Percentiles rank a stretch among this genome's conserved stretches.
phyloP scores from a whole-genome alignment of 495 filamentous ascomycete species.

The Trichodelitschia bisporula region DNA sequence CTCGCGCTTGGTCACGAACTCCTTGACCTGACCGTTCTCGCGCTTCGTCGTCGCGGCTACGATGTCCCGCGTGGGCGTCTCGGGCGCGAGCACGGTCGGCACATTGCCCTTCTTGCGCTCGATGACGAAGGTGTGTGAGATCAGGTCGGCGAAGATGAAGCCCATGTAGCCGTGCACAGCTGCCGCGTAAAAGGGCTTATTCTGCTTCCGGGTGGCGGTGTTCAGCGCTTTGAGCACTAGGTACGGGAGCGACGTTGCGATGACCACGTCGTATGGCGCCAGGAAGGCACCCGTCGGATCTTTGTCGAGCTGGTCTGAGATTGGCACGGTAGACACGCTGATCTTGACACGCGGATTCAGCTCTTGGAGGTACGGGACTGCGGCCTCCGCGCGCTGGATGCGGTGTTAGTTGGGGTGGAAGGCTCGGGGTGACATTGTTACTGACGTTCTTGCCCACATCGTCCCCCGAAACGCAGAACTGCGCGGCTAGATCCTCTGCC shows the following conservation, averaged over 20 bases:
- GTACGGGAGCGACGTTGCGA: conserved; percentile 74
- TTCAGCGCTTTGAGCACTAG: conserved; percentile 52
- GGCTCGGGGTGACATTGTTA: too few species aligned
- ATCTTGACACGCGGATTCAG: conserved; percentile 81
- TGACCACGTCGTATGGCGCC: conserved; percentile 55
- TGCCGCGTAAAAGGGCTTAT: conserved; percentile 69
- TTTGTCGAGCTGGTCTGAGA: conserved; percentile 31
- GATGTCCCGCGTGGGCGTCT: conserved; percentile 44
- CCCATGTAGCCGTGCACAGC: conserved; percentile 78
- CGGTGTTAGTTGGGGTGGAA: too few species aligned
- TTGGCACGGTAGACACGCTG: conserved; percentile 36
- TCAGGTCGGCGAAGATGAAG: conserved; percentile 81
- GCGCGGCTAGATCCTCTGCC: conserved; percentile 60
- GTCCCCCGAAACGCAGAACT: conserved; percentile 62
- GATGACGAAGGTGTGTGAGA: conserved; percentile 67
- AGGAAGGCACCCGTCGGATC: conserved; percentile 33
- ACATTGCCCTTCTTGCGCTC: conserved; percentile 63
- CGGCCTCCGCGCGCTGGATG: conserved; percentile 51
- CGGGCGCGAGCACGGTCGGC: conserved; percentile 40
- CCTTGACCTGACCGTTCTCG: conserved; percentile 44
- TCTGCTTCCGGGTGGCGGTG: conserved; percentile 47
- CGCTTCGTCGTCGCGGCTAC: conserved; percentile 45
- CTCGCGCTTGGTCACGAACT: conserved; percentile 83
- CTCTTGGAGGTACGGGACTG: conserved; percentile 47
- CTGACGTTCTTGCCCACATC: conserved; percentile 59